Evolutionary conservation across 1,139 yeast genomes (phyloP), one percentile per base, ranked within the genome.

Genomic region (Nakaseomyces nivariensis): DNA sequence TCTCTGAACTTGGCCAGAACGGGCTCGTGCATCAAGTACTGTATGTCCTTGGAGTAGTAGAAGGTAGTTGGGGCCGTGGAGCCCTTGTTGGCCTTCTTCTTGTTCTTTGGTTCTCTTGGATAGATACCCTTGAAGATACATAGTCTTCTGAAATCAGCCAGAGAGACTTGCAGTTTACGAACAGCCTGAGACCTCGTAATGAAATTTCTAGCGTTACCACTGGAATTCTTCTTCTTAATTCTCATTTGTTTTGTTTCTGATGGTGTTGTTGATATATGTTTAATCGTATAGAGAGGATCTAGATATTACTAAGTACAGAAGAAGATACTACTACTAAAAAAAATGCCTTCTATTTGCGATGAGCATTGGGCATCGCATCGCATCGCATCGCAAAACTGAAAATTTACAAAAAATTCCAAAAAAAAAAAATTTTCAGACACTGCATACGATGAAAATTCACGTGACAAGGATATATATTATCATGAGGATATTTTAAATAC

Each of bases 101-200:
- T 90, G 70, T 87, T 89, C 63, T 94, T 77, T 48, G 98, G 97
- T 67, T 92, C 98, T 67, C 99, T 79, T 51, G 99, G 99, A 68
- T 83, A 85, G 55, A 85, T 84, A 46, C 99, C 99, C 68, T 92
- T 92, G 78, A 92, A 88, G 67, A 92, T 92, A 77, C 98, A 92
- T 63, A 92, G 77, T 65, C 97, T 80, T 72, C 98, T 85, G 79
- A 92, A 92, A 71, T 92, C 98, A n/a, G 97, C 97, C 53, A 94
- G 76, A 2, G 97, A 85, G 45, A 94, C 85, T 70, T 92, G 98
- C 56, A 92, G 75, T 67, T 84, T 88, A 69, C 85, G 84, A 52
- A 92, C 86, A 4, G 99, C 99, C 69, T 88, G 96, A 1, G 97
- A 85, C 71, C 99, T 79, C 52, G 97, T 90, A 65, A 92, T 78